Evolutionary conservation across 345 rosid genomes (phyloP), one percentile per base, ranked within the genome.

Genomic region (Combretum micranthum): DNA sequence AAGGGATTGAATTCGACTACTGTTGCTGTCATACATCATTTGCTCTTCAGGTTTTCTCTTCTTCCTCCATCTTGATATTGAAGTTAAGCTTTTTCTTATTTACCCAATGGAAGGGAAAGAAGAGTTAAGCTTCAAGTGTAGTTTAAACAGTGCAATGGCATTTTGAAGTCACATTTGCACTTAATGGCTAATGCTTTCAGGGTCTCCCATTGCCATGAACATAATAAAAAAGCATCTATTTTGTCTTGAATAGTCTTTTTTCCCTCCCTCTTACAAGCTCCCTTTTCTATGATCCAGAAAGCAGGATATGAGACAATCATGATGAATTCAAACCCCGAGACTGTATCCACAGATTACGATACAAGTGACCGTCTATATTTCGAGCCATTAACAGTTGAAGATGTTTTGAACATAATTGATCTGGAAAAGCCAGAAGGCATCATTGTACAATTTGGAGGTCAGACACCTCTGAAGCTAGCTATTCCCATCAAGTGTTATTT

Each of bases 311-410:
- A 93, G 81, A 93, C 99, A 59, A 87, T 93, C 66, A 89, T 89
- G 99, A 79, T 93, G 92, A 93, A 93, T 69, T 89, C 97, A 46
- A 93, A 93, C 69, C 99, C 99, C 42, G 99, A 93, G 67, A 89
- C 99, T 2, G 99, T 87, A 52, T 89, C 96, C 49, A 86, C 97
- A 10, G 99, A 89, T 72, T 93, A 93, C 62, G 97, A 93, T 67
- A 93, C 97, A 46, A 93, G 99, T 44, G 87, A 89, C 54, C 84
- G 99, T 65, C 96, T 93, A 65, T 93, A 93, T 74, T 89, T 89
- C 61, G 97, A 93, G 59, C 97, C 99, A 23, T 71, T 89, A 55
- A 93, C 99, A 15, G 71, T 82, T 42, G 99, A 93, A 74, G 97
- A 93, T 64, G 96, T 87, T 69, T 70, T 89, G 56, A 89, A 87